Evolutionary conservation across 495 filamentous ascomycete genomes (phyloP), one percentile per base, ranked within the genome.

Genomic region (Letharia columbiana): DNA sequence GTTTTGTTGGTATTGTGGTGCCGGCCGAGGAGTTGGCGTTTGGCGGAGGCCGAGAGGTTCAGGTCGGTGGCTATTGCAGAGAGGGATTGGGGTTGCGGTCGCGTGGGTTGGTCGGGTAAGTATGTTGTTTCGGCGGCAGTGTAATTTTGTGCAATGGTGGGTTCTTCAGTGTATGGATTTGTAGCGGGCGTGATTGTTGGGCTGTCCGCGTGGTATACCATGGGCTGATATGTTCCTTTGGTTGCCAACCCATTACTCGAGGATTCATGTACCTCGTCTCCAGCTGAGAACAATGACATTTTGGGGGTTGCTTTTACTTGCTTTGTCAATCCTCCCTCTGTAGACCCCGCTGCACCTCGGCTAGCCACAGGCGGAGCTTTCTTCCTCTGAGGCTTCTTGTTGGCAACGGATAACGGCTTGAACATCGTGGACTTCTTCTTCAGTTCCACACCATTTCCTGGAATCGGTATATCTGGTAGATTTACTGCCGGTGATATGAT

Each of bases 371-470:
- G 61, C 18, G 71, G 44, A 42, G 71, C 67, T 72, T 81, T 86
- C 77, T 89, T 91, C 79, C 89, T 91, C 17, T 35, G 31, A 45
- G 72, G 64, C 72, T 82, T 86, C 76, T 89, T 91, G 79, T 90
- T 91, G 28, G 83, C 82, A 12, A 96, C 91, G 4, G 91, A 95
- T 35, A 96, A 74, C 2, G 92, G 92, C 73, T 88, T 91, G 75
- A 97, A 96, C 84, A 91, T 91, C 71, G 89, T 84, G 31, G 90
- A 82, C 68, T 91, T 92, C 9, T 88, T 90, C 47, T 87, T 83
- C 20, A 89, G 69, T 72, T 91, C 88, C 17, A 88, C 81, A 59
- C 89, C 84, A 31, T 79, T 79, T 10, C 77, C 80, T n/a, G 79
- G 74, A 62, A 23, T 78, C 80, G 68, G 80, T 75, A 54, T 8